Evolutionary conservation across 1,139 yeast species (phyloP), one percentile per base, ranked within the genome.

Genomic region (Debaryomyces sp.): DNA sequence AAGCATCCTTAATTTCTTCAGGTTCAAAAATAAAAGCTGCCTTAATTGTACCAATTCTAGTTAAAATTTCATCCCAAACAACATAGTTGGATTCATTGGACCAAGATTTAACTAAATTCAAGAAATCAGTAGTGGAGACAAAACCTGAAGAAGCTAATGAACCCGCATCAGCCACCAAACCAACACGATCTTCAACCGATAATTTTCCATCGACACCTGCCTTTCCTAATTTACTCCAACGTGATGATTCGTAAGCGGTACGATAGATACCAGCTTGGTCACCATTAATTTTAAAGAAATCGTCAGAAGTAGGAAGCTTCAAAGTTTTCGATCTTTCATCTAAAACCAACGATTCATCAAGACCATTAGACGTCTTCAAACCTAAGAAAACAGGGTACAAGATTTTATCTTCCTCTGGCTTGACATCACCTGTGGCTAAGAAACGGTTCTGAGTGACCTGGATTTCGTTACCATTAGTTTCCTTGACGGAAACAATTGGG

Each of bases 301-400:
- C 83, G 53, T 77, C 71, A 8, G 69, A 58, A 15, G 66, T 70
- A 43, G 75, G 64, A 47, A 84, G 56, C 47, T 73, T 68, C 54
- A 85, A 56, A 8, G 78, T 71, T 48, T 72, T 75, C 45, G 81
- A 74, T 68, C 94, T 81, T 44, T 73, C 66, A 54, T 77, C 75
- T 58, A 89, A 77, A 23, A 81, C 82, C 40, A 81, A 62, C 1
- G 85, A 72, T 56, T 85, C 85, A 63, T 88, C 89, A 47, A 85
- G 74, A 42, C 90, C 90, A 10, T 69, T 64, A 37, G 81, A 76
- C 18, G 95, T 87, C 63, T 82, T 87, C 57, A 92, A 74, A 6
- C 88, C 87, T 57, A 94, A 78, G 70, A 90, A 89, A 30, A 91
- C 88, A 35, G 98, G 97, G 68, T 87, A 94, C 50, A 91, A 68